Percentiles rank a stretch among this genome's conserved stretches.
Conservation (phyloP, 306 rosid species). For the Cajanus cajan region DNA sequence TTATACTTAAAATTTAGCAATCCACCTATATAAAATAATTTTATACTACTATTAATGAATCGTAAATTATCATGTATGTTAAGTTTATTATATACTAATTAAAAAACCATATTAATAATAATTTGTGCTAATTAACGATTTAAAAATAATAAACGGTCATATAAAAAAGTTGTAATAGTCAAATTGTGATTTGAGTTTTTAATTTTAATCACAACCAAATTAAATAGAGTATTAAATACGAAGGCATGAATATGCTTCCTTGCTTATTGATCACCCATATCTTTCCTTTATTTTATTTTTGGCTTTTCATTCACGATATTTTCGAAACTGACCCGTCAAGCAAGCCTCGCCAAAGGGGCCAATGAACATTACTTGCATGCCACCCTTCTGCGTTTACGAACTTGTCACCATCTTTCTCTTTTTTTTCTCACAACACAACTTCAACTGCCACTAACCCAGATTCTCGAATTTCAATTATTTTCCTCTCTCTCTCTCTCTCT, state of each 20-base stretch:
- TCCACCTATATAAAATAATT: too few species aligned
- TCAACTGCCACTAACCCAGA: conserved; percentile 5
- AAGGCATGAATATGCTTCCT: conserved; percentile 61
- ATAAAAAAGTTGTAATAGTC: too few species aligned
- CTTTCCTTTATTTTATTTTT: conserved; percentile 18
- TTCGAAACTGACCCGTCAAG: conserved; percentile 48
- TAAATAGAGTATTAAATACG: not conserved
- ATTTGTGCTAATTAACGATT: too few species aligned
- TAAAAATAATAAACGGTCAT: too few species aligned
- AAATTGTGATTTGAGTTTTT: not conserved
- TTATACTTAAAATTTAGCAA: too few species aligned
- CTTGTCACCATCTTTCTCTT: not conserved
- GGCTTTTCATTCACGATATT: conserved; percentile 15
- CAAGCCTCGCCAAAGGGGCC: conserved; percentile 17
- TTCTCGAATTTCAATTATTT: not conserved
- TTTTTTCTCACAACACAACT: not conserved
- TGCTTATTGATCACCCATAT: conserved; percentile 73
- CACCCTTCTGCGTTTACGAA: conserved; percentile 31
- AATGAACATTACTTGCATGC: conserved; percentile 35
- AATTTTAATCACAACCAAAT: too few species aligned
- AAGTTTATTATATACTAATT: too few species aligned
- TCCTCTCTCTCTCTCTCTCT: not conserved
- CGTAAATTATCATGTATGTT: too few species aligned
- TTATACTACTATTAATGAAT: too few species aligned
- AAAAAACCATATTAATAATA: too few species aligned